phyloP scores from a whole-genome alignment of 2,329 filamentous ascomycete species.

The Tolypocladium nubicola region DNA sequence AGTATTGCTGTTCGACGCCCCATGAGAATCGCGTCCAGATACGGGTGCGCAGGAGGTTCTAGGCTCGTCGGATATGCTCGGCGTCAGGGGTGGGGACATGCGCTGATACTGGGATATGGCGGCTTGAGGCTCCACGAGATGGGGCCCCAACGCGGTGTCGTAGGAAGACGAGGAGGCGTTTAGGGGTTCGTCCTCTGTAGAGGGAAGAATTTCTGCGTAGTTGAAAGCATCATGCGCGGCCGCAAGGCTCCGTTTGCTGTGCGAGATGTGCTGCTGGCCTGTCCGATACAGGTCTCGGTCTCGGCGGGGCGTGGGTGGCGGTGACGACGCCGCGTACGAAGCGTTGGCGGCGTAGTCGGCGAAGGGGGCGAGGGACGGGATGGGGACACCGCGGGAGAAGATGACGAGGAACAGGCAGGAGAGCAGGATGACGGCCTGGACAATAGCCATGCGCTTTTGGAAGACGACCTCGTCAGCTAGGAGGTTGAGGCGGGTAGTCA shows the following conservation, averaged over 20 bases:
- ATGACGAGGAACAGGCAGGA: slow-evolving; percentile 81
- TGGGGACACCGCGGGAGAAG: slow-evolving; percentile 50
- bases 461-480: slow-evolving; percentile 87
- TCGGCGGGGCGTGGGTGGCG: slow-evolving; percentile 7
- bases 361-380: slow-evolving; percentile 19
- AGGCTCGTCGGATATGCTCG: slow-evolving; percentile 8
- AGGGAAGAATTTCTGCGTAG: not conserved
- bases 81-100: slow-evolving; percentile 16
- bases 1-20: not conserved
- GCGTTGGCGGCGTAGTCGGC: slow-evolving; percentile 14
- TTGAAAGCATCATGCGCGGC: not conserved
- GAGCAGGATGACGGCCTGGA: slow-evolving; percentile 79
- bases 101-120: slow-evolving; percentile 10
- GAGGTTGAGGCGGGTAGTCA: slow-evolving; percentile 70
- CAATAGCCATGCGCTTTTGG: slow-evolving; percentile 84
- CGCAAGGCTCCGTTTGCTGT: not conserved
- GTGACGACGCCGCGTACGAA: slow-evolving; percentile 11
- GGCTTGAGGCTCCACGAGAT: slow-evolving; percentile 5
- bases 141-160: not conserved
- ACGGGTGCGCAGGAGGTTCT: slow-evolving; percentile 3
- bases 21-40: not conserved
- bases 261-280: not conserved
- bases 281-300: slow-evolving; percentile 1
- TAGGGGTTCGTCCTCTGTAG: not conserved
- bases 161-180: not conserved